Evolutionary conservation across 305 asterid genomes (phyloP).

Genomic region (Withania somnifera): DNA sequence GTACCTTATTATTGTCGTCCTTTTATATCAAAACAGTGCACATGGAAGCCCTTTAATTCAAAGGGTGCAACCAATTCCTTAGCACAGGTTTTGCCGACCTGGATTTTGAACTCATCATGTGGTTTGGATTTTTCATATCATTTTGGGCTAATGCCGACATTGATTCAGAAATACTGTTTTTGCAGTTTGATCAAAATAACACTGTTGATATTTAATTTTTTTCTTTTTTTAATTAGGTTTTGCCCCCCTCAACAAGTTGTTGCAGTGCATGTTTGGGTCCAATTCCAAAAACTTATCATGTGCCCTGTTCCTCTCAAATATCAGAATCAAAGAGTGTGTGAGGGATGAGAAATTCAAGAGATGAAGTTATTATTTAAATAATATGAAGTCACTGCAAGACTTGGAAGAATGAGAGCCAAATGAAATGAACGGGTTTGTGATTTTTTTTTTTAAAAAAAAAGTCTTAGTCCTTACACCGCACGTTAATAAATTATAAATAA

Average conservation of each 20-base stretch:
- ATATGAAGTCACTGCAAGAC: constrained; percentile 11
- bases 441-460: no score
- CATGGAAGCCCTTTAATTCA: not conserved
- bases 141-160: not conserved
- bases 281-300: constrained; percentile 5
- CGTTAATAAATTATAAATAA: no score
- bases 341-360: not conserved
- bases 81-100: not conserved
- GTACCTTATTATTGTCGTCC: not conserved
- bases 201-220: not conserved
- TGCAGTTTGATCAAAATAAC: not conserved
- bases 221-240: not conserved
- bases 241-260: not conserved
- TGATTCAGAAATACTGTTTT: not conserved
- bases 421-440: not conserved
- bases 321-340: not conserved
- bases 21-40: not conserved
- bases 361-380: not conserved
- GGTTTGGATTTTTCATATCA: not conserved
- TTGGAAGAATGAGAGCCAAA: constrained; percentile 31
- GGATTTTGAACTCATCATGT: not conserved
- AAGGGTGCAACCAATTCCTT: not conserved
- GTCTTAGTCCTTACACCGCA: no score
- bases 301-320: constrained; percentile 7
- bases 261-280: constrained; percentile 10